Percentiles rank a stretch among this genome's conserved stretches.
Evolutionary conservation across 2,329 filamentous ascomycete genomes (phyloP).

Genomic region (Penicillium sp.): DNA sequence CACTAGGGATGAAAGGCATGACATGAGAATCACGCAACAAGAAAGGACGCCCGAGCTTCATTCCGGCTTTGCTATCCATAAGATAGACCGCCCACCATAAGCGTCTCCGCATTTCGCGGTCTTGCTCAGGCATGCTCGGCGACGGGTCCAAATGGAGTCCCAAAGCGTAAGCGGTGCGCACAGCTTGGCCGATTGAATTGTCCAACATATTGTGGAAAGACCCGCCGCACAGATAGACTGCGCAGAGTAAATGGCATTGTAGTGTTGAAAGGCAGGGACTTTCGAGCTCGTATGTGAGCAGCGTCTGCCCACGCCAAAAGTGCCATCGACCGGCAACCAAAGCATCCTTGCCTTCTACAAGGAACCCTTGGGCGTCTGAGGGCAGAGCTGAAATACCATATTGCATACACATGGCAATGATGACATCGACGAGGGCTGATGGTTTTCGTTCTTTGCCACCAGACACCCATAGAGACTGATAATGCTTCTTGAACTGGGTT

Average conservation of each 20-base stretch:
- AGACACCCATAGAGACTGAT: slow-evolving; percentile 17
- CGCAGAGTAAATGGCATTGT: slow-evolving; percentile 49
- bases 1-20: slow-evolving; percentile 29
- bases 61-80: slow-evolving; percentile 45
- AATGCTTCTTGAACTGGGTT: slow-evolving; percentile 20
- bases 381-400: slow-evolving; percentile 12
- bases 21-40: slow-evolving; percentile 33
- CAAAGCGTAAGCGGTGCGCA: slow-evolving; percentile 49
- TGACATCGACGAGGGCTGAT: slow-evolving; percentile 21
- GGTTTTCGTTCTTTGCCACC: slow-evolving; percentile 9
- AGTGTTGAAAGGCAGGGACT: slow-evolving; percentile 49
- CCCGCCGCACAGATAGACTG: slow-evolving; percentile 49
- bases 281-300: slow-evolving; percentile 48
- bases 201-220: slow-evolving; percentile 52
- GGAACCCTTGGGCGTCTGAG: slow-evolving; percentile 10
- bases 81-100: slow-evolving; percentile 55
- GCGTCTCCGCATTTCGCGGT: slow-evolving; percentile 49
- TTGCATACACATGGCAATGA: slow-evolving; percentile 26
- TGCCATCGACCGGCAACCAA: slow-evolving; percentile 48
- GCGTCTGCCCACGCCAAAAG: slow-evolving; percentile 48
- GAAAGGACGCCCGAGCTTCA: slow-evolving; percentile 27
- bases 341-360: slow-evolving; percentile 32
- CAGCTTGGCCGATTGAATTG: slow-evolving; percentile 39
- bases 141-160: slow-evolving; percentile 51
- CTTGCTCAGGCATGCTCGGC: slow-evolving; percentile 26